Percentiles rank a stretch among this genome's conserved stretches.
phyloP scores from a whole-genome alignment of 108 stramenopile genomes.

The Fragilaria crotonensis region DNA sequence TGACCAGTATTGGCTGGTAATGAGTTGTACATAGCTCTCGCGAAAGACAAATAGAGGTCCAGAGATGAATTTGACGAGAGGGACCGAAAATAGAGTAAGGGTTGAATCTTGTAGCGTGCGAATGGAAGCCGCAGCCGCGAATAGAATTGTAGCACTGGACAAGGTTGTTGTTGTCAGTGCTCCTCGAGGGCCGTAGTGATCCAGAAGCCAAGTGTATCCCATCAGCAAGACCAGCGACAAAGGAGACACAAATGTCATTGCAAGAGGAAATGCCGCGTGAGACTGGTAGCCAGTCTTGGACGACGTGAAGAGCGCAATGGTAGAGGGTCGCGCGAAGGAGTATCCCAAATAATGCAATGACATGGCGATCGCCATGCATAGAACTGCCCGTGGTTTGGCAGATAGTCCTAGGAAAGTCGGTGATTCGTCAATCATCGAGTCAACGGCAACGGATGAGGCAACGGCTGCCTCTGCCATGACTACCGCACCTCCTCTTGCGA shows the following conservation, averaged over 20 bases:
- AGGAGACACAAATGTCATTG: constrained; percentile 71
- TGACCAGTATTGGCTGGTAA: constrained; percentile 79
- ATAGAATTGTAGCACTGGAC: constrained; percentile 37
- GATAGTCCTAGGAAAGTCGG: constrained; percentile 5
- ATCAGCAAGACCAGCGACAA: constrained; percentile 43
- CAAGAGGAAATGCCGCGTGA: constrained; percentile 55
- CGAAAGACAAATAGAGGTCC: constrained; percentile 70
- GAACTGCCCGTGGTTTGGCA: constrained; percentile 22
- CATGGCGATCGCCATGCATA: constrained; percentile 72
- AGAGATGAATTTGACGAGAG: constrained; percentile 39
- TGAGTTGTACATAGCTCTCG: constrained; percentile 69
- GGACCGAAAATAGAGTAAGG: constrained; percentile 14
- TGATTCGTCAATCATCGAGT: too few relatives aligned
- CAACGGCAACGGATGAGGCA: too few relatives aligned
- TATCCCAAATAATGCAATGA: constrained; percentile 70
- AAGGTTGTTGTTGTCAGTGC: constrained; percentile 47
- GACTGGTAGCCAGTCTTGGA: constrained; percentile 47
- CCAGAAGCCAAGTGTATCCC: constrained; percentile 43
- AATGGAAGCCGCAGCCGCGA: constrained; percentile 27
- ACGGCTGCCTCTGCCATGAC: too few relatives aligned
- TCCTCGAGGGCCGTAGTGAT: constrained; percentile 50
- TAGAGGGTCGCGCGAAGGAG: constrained; percentile 64
- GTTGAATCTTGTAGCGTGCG: constrained; percentile 16
- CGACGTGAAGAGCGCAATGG: constrained; percentile 74
- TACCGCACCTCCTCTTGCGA: too few relatives aligned